These are phyloP conservation scores for Schwanniomyces polymorphus DNA, from an alignment of 805 yeast species.

Conservation along the genomic window DNA sequence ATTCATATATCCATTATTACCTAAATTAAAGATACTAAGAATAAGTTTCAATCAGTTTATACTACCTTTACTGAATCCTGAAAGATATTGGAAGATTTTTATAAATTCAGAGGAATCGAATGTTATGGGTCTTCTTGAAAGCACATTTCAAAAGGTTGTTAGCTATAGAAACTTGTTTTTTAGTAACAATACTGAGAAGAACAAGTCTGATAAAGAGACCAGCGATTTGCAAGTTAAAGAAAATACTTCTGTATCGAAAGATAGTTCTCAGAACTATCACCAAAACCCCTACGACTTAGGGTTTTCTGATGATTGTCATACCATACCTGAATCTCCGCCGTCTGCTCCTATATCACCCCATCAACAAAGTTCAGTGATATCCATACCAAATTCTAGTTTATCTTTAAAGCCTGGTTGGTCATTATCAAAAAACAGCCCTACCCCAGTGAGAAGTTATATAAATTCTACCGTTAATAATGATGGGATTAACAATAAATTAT, in stretches of 20 bases:
- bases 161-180: conserved; percentile 41
- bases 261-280: neutral
- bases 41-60: conserved; percentile 50
- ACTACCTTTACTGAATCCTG: conserved; percentile 70
- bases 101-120: conserved; percentile 30
- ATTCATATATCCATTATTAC: conserved; percentile 72
- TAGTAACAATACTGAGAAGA: neutral
- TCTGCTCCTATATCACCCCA: conserved; percentile 43
- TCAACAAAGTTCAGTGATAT: conserved; percentile 5
- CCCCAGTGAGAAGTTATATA: conserved; percentile 30
- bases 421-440: conserved; percentile 13
- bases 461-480: neutral
- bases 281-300: conserved; percentile 2
- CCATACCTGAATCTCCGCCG: conserved; percentile 44
- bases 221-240: neutral
- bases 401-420: conserved; percentile 10
- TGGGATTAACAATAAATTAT: neutral
- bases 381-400: neutral
- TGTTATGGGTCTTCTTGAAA: conserved; percentile 27
- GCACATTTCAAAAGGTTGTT: conserved; percentile 40
- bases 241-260: neutral
- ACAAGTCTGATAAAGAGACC: neutral
- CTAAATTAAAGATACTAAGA: conserved; percentile 58
- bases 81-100: conserved; percentile 66
- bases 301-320: conserved; percentile 16